These are phyloP conservation scores for Amborella trichopoda DNA, from an alignment of 164 flowering plant species.

Conservation along the genomic window DNA sequence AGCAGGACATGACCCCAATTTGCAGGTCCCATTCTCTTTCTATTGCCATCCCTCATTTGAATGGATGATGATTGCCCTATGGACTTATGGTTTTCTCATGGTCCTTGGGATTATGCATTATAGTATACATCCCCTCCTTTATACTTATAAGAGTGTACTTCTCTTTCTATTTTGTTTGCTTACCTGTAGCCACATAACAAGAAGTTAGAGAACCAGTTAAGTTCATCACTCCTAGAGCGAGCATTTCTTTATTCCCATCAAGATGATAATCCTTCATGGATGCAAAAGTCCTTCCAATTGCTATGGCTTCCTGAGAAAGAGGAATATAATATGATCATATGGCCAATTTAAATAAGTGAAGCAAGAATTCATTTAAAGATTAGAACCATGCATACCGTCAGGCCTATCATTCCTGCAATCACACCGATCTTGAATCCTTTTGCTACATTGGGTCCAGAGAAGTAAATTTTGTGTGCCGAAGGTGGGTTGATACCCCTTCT, in stretches of 20 bases:
- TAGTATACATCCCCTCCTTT: too few species aligned
- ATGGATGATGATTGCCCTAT: background rate
- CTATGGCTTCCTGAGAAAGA: slow-evolving; percentile 71
- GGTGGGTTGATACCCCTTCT: slow-evolving; percentile 64
- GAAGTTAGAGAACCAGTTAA: slow-evolving; percentile 85
- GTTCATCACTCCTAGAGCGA: slow-evolving; percentile 86
- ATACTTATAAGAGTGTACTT: background rate
- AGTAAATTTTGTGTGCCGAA: slow-evolving; percentile 48
- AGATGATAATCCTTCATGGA: slow-evolving; percentile 71
- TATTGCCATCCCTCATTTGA: background rate
- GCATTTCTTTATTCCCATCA: slow-evolving; percentile 97
- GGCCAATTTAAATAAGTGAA: background rate
- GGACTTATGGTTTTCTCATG: too few species aligned
- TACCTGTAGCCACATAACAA: slow-evolving; percentile 87
- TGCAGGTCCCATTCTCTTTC: too few species aligned
- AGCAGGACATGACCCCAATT: too few species aligned
- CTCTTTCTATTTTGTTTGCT: slow-evolving; percentile 1
- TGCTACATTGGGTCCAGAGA: slow-evolving; percentile 37
- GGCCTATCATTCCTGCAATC: slow-evolving; percentile 74
- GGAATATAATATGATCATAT: background rate
- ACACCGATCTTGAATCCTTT: slow-evolving; percentile 66
- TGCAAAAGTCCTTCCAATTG: slow-evolving; percentile 92
- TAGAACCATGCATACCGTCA: slow-evolving; percentile 42
- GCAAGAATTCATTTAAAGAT: background rate
- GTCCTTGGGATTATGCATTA: too few species aligned